These are phyloP conservation scores for Macrophomina tecta DNA, from an alignment of 2,329 filamentous ascomycete species.

Conservation along the genomic window DNA sequence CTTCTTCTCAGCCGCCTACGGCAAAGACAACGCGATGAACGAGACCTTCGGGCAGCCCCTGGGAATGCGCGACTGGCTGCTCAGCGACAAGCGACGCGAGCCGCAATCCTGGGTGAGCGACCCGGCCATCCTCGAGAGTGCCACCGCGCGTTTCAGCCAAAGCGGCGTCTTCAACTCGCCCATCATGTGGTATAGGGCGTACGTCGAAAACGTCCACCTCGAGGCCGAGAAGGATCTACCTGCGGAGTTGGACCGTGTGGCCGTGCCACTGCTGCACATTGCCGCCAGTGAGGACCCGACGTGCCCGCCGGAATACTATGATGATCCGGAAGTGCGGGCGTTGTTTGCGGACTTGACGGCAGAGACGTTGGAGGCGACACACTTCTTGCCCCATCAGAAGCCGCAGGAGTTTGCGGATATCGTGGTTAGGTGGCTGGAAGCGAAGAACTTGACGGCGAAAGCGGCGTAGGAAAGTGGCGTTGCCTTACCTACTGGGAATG, in stretches of 20 bases:
- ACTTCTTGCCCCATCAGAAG: not conserved
- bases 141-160: slow-evolving; percentile 32
- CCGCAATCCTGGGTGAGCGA: not conserved
- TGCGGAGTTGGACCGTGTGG: slow-evolving; percentile 25
- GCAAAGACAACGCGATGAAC: slow-evolving; percentile 40
- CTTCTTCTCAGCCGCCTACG: slow-evolving; percentile 4
- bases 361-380: too few species aligned
- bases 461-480: too few species aligned
- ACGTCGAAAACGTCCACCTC: slow-evolving; percentile 36
- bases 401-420: too few species aligned
- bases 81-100: slow-evolving; percentile 23
- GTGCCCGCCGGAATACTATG: too few species aligned
- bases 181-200: slow-evolving; percentile 47
- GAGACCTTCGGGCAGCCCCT: slow-evolving; percentile 46
- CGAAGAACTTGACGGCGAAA: too few species aligned
- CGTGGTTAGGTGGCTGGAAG: too few species aligned
- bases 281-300: too few species aligned
- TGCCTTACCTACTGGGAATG: too few species aligned
- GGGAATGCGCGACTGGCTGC: slow-evolving; percentile 42
- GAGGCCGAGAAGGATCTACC: slow-evolving; percentile 38
- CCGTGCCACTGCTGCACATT: too few species aligned
- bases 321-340: too few species aligned
- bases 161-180: slow-evolving; percentile 44
- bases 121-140: not conserved
- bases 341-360: too few species aligned